Base-by-base conservation (phyloP, 257 asterid species). In the Rauvolfia tetraphylla region DNA sequence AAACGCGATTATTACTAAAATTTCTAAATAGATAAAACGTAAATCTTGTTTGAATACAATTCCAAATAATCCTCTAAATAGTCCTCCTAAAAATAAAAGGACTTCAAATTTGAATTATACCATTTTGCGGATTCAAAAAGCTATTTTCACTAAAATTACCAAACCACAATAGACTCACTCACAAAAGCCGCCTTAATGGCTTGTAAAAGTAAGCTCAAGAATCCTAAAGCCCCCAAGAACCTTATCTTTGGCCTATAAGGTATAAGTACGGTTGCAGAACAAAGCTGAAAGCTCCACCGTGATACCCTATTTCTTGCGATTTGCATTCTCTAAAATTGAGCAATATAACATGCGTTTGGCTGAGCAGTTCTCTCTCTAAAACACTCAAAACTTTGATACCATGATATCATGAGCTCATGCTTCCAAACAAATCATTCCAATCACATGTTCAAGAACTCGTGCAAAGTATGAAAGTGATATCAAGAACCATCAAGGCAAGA, bases 391-490 rank as follows among this genome's bases (percentile, higher is more conserved):
- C 66, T 0, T 23, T 39, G 39, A 23, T 23, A 49, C 14, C 73
- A 23, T 66, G 74, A 34, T 34, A 44, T 31, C 31, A 51, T 76
- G 66, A 36, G 17, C 62, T 79, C 75, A 22, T 73, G 75, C 77
- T 57, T 74, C 62, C 65, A 74, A 66, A 74, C 61, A 57, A 68
- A 68, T 74, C 79, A 79, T 68, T 74, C 83, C 83, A 61, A 41
- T 68, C 76, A 68, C 79, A 74, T 74, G 82, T 57, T 9, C 17
- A 29, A 46, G 75, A 38, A 39, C 70, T 51, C 38, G 73, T 62
- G 48, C 77, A 8, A 72, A 44, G 78, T 73, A 69, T 41, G 54
- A 68, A 68, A 68, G 51, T 71, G 54, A 62, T 57, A 54, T 46
- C 14, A 46, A 23, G 58, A 73, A 36, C 65, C 34, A 48, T 27